Base-by-base conservation (phyloP, 495 filamentous ascomycete species). In the Trichoderma gamsii region DNA sequence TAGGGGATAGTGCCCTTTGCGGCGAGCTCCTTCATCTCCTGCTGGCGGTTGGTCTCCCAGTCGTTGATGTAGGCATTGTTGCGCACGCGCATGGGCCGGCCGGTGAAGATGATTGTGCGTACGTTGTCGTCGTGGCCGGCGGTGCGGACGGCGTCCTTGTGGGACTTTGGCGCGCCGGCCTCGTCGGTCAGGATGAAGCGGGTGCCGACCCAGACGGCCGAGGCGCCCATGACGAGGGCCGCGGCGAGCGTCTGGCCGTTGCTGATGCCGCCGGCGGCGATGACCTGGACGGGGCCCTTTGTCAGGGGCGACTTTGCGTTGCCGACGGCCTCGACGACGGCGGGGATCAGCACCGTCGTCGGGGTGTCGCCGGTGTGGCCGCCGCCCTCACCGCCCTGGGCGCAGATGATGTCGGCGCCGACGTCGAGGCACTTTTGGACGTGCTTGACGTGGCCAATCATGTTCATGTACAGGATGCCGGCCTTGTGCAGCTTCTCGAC, bases 391-490 rank as follows among this genome's bases (percentile, higher is more conserved):
- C 92, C 92, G 76, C 92, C 92, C 78, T 97, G 92, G 35, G 92
- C 92, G 79, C 92, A 96, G 79, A 97, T 96, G 71, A 96, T 89
- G 77, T 97, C 92, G 69, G 84, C 89, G 72, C 95, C 95, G 64
- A 92, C 85, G 23, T 92, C 94, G 67, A 99, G 83, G 76, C 90
- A 90, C 85, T 97, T 98, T 76, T 89, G 84, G 64, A 97, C 93
- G 82, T 99, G 95, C 86, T 99, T 99, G 71, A 96, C 96, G 86
- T 98, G 95, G 68, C 94, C 95, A 77, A 99, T 96, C 95, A 99
- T 99, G 88, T 99, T 99, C 95, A 99, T 99, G 86, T 94, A 97
- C 67, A 96, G 84, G 70, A 99, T 84, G 67, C 93, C 93, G 74
- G 86, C 82, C 70, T 86, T 85, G 85, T 99, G 95, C 43, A 99